These are phyloP conservation scores for Salvia miltiorrhiza DNA, from an alignment of 257 asterid genomes.

Conservation along the genomic window DNA sequence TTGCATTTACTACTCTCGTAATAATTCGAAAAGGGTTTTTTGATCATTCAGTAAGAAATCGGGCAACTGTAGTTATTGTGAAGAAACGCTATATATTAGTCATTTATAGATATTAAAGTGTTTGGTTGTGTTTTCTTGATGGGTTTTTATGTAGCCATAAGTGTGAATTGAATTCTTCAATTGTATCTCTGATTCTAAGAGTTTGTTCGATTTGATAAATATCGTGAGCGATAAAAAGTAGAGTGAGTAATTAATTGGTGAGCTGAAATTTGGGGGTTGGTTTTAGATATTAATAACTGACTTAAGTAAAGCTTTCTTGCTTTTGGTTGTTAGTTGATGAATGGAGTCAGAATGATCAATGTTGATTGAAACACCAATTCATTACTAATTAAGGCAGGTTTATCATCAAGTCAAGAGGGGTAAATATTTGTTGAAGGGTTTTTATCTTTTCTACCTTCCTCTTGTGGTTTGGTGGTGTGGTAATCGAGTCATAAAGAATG, in stretches of 20 bases:
- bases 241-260: neutral
- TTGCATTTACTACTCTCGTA: neutral
- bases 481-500: slow-evolving; percentile 16
- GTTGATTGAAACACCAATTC: neutral
- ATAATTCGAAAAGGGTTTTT: slow-evolving; percentile 6
- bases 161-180: slow-evolving; percentile 31
- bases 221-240: neutral
- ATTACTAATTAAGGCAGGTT: too few species aligned
- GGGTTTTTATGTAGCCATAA: slow-evolving; percentile 27
- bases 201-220: slow-evolving; percentile 6
- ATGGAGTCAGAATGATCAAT: neutral
- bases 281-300: neutral
- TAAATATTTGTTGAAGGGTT: neutral
- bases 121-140: slow-evolving; percentile 26
- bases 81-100: neutral
- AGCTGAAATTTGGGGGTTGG: neutral
- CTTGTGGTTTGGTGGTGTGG: too few species aligned
- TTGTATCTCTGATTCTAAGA: slow-evolving; percentile 15
- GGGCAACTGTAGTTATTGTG: slow-evolving; percentile 23
- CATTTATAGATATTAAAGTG: slow-evolving; percentile 29
- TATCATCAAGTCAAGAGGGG: too few species aligned
- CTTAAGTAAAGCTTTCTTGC: neutral
- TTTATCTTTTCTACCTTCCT: neutral
- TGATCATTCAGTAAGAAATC: slow-evolving; percentile 12
- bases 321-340: neutral